Base-by-base conservation (phyloP, 202 grass and related monocot species). In the Setaria viridis region DNA sequence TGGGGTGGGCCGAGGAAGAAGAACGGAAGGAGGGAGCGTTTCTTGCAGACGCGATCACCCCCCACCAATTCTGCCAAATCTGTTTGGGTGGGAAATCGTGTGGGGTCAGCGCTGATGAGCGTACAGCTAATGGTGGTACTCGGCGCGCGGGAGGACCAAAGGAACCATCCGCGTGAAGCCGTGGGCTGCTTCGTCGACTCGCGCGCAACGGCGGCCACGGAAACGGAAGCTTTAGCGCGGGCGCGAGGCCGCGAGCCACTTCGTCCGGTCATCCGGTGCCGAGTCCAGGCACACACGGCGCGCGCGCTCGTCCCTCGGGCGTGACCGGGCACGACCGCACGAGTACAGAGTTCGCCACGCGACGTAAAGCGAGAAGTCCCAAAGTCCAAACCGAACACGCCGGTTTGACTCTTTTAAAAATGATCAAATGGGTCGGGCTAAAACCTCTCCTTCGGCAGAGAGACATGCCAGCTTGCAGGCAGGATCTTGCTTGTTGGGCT, bases 1-100 rank as follows among this genome's bases (percentile, higher is more conserved):
- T 12, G 75, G 80, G 45, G 78, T 68, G 33, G 47, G 49, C 15
- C n/a, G 76, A 32, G 43, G 49, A 55, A 19, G 25, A 77, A 60
- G 21, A 33, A 55, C 8, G 57, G 4, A 11, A 3, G 68, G 7
- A 60, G 9, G 53, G 11, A 6, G 55, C 39, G 59, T 79, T 66
- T 71, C 25, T 64, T 17, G 51, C 51, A 54, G 51, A 29, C 57
- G 20, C 56, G 13, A n/a, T 57, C 54, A 5, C 54, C 39, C 39
- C 39, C 4, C 8, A 46, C 3, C 21, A 15, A 4, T 46, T 39
- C 67, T 60, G 39, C 10, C 53, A 15, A 72, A 60, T n/a, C 48
- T 64, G 39, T 30, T 32, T 32, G 11, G 60, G 29, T 32, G 25
- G 60, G 29, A 33, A 63, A 63, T 66, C 63, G 48, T 20, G 71